These are phyloP conservation scores for Hygrophila difformis DNA, from an alignment of 257 asterid genomes.

Conservation along the genomic window DNA sequence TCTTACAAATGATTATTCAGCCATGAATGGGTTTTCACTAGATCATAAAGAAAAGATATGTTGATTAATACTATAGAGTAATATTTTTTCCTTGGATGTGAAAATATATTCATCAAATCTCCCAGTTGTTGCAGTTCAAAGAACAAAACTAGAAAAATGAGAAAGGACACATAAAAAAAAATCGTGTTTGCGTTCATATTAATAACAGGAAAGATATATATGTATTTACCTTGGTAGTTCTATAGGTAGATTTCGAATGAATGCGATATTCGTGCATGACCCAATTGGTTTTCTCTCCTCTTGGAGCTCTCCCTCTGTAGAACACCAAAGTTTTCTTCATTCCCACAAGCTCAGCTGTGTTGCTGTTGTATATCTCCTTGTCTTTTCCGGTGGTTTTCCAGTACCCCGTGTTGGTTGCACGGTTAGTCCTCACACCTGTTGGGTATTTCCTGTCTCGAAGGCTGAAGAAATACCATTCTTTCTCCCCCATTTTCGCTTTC, in stretches of 20 bases:
- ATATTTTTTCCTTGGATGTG: too few species aligned
- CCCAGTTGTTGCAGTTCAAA: too few species aligned
- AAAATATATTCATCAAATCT: too few species aligned
- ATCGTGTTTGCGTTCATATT: too few species aligned
- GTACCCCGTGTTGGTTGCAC: slow-evolving; percentile 74
- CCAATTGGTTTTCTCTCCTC: slow-evolving; percentile 94
- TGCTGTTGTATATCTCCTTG: slow-evolving; percentile 72
- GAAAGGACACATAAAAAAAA: too few species aligned
- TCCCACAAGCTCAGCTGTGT: slow-evolving; percentile 64
- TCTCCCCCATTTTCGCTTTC: slow-evolving; percentile 92
- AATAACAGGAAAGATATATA: not conserved
- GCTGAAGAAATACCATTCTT: slow-evolving; percentile 93
- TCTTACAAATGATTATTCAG: too few species aligned
- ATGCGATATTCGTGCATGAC: slow-evolving; percentile 95
- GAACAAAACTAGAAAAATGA: too few species aligned
- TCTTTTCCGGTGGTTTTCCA: slow-evolving; percentile 48
- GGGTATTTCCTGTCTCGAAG: slow-evolving; percentile 86
- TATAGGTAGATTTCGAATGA: slow-evolving; percentile 65
- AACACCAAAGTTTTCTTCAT: slow-evolving; percentile 72
- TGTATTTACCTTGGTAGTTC: slow-evolving; percentile 57
- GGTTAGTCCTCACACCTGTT: slow-evolving; percentile 82
- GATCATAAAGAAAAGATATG: too few species aligned
- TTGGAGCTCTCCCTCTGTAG: slow-evolving; percentile 45
- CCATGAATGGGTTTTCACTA: too few species aligned
- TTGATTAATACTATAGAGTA: too few species aligned